Base-by-base conservation (phyloP, 768 basidiomycete genomes). In the Termitomyces sp. region DNA sequence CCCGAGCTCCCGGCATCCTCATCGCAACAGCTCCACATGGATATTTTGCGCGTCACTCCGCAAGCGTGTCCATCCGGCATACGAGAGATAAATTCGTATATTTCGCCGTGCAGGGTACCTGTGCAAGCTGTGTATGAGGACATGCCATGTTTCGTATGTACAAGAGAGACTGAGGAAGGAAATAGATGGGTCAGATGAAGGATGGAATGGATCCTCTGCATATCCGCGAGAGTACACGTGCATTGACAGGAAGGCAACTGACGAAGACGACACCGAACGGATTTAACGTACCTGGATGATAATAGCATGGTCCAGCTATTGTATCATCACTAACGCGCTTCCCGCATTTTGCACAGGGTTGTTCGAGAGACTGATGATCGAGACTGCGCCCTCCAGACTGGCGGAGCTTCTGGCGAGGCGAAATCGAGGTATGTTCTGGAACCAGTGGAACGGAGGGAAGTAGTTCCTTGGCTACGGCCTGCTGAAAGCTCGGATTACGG, bases 21-120 rank as follows among this genome's bases (percentile, higher is more conserved):
- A 42, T 75, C 71, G 59, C 76, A 79, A 60, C 77, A 79, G 45
- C 69, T 77, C 77, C 77, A 79, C 74, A 77, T 77, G 12, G 66
- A 66, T 15, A 77, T 66, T 10, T 64, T 70, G 38, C 68, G 70
- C 23, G 70, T 62, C 12, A 67, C 68, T 32, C 66, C 66, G 53
- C 66, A 68, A 3, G 61, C 53, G 32, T 60, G 66, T 15, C 71
- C 70, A 27, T 71, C 68, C 11, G 71, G 66, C 1, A 68, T 68
- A n/a, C 65, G 60, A 22, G 73, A 71, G 6, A 74, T 61, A 59
- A 77, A 77, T 53, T 77, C 76, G 56, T 73, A 77, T 2, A 69
- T 60, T 45, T 73, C 70, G 32, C 72, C 68, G 51, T 73, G 66
- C 7, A 77, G 64, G 44, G 67, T 64, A 22, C 76, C 76, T 77